Percentiles rank a stretch among this genome's conserved stretches.
Conservation (phyloP, 495 filamentous ascomycete genomes). For the Jackrogersella multiformis region DNA sequence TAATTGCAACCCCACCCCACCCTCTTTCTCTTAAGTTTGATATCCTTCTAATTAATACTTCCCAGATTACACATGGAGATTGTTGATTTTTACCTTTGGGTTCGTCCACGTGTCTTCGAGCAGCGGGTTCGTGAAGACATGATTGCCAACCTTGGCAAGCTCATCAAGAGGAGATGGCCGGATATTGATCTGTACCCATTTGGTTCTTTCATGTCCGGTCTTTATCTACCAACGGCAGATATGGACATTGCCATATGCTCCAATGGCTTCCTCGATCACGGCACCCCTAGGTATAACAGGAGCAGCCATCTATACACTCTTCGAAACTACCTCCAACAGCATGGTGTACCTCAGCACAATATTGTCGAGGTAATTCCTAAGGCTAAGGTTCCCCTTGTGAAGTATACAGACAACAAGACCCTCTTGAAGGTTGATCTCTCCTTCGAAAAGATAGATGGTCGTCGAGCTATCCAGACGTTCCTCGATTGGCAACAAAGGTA, state of each 20-base stretch:
- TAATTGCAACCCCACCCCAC: conserved; percentile 54
- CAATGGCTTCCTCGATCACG: conserved; percentile 58
- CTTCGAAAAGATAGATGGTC: conserved; percentile 87
- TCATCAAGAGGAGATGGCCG: conserved; percentile 61
- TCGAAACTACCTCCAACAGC: conserved; percentile 56
- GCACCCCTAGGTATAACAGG: conserved; percentile 47
- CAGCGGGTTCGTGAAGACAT: conserved; percentile 75
- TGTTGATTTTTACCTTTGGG: conserved; percentile 85
- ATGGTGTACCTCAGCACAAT: conserved; percentile 59
- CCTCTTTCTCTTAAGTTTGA: conserved; percentile 8
- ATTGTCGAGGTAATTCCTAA: conserved; percentile 70
- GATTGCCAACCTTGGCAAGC: conserved; percentile 64
- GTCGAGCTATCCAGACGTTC: conserved; percentile 82
- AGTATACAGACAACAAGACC: conserved; percentile 79
- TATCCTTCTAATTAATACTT: conserved; percentile 3
- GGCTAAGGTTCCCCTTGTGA: conserved; percentile 93
- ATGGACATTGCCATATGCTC: conserved; percentile 93
- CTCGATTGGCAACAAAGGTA: conserved; percentile 77
- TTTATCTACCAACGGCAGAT: conserved; percentile 91
- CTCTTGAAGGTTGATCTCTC: conserved; percentile 86
- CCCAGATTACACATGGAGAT: conserved; percentile 83
- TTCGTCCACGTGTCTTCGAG: conserved; percentile 80
- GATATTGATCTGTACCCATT: conserved; percentile 74
- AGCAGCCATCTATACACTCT: conserved; percentile 58
- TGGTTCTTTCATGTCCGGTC: conserved; percentile 88